Base-by-base conservation (phyloP, 208 protist species). In the Crithidia sp. region DNA sequence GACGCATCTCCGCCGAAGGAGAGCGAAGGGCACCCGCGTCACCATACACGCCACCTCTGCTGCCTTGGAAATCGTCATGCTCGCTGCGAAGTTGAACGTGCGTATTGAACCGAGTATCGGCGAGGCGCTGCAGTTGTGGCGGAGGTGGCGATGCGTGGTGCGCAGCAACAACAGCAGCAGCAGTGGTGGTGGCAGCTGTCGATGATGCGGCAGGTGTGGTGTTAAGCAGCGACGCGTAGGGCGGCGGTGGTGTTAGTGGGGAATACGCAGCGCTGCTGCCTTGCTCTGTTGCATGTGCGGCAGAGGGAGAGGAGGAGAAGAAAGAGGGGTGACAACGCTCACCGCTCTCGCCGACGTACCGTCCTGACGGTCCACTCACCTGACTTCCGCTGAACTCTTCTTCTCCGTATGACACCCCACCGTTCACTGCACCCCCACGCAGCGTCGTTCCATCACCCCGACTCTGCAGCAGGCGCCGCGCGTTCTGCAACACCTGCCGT, bases 401-500 rank as follows among this genome's bases (percentile, higher is more conserved):
- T 49, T 49, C 45, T 49, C 12, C 45, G 9, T 49, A 28, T 1
- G 28, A 28, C 28, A 28, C 28, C 28, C 1, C 28, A 28, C 28
- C 28, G 28, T 28, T 28, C 28, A 28, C 28, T 28, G 28, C 28
- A 28, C 28, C 28, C 1, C 28, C 28, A 28, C 28, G 28, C 28
- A 28, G 28, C 28, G 28, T 28, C 28, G 1, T 28, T 0, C 47
- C 40, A 7, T 41, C 62, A 14, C 47, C 67, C 39, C 74, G 74
- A 5, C 47, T 7, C 62, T 74, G 67, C 28, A 79, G 62, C 8
- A 79, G 74, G 3, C 60, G 67, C 37, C 52, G 28, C 13, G 74
- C 74, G 52, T 71, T 79, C 61, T 74, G 44, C 45, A 79, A 40
- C 10, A 74, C 67, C 54, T 79, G 67, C 17, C 69, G 61, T 7